phyloP scores from a whole-genome alignment of 2,329 filamentous ascomycete species.

The Colletotrichum echinochloae region DNA sequence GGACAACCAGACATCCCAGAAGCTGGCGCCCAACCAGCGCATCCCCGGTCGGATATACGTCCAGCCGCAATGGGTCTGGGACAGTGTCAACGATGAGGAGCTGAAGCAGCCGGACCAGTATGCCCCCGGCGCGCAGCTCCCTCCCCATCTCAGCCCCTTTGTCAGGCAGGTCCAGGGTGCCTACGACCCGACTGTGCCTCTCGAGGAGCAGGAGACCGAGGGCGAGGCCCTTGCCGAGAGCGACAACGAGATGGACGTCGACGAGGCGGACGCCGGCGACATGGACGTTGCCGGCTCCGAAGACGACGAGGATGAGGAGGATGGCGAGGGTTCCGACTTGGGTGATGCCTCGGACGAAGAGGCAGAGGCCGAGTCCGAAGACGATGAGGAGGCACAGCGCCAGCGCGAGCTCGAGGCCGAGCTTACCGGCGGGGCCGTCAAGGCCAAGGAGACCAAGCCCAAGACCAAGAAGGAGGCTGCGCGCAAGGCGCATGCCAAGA shows the following conservation, averaged over 20 bases:
- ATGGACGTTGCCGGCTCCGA: constrained; percentile 65
- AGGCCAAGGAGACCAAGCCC: constrained; percentile 62
- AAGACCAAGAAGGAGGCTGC: constrained; percentile 77
- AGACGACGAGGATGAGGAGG: constrained; percentile 61
- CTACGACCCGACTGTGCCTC: constrained; percentile 89
- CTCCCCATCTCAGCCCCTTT: constrained; percentile 96
- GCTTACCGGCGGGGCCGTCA: constrained; percentile 75
- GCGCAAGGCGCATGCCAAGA: constrained; percentile 76
- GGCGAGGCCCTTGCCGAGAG: constrained; percentile 83
- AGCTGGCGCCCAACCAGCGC: constrained; percentile 72
- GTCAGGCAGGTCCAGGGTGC: constrained; percentile 87
- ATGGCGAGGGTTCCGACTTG: constrained; percentile 57
- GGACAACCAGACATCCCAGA: constrained; percentile 73
- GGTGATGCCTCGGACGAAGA: constrained; percentile 62
- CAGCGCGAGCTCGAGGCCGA: constrained; percentile 95
- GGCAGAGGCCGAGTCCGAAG: constrained; percentile 55
- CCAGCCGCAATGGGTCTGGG: constrained; percentile 99
- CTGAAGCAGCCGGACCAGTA: constrained; percentile 89
- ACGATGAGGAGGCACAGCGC: constrained; percentile 77
- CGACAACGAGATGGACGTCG: constrained; percentile 58
- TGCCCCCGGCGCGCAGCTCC: constrained; percentile 87
- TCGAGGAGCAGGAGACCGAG: constrained; percentile 90
- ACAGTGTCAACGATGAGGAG: constrained; percentile 92
- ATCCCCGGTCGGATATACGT: constrained; percentile 94
- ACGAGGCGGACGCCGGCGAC: constrained; percentile 59